Percentiles rank a stretch among this genome's conserved stretches.
Conservation (phyloP, 441 rosid species). For the Erodium texanum region DNA sequence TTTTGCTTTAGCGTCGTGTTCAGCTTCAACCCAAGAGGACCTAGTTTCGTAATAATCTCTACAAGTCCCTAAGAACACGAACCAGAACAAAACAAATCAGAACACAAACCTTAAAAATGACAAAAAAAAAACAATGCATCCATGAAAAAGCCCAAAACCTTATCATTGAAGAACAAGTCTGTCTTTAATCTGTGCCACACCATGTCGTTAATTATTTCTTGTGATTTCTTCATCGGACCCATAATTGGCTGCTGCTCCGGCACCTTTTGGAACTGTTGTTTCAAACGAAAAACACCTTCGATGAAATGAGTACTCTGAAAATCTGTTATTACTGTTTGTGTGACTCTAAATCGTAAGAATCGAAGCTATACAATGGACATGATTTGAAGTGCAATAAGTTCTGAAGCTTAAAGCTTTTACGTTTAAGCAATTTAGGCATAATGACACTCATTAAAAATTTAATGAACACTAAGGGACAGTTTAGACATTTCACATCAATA, state of each 20-base stretch:
- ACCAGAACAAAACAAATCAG: background rate
- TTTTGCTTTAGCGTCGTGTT: slow-evolving; percentile 21
- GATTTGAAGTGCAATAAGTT: too few relatives aligned
- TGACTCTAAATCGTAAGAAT: too few relatives aligned
- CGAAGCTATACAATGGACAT: background rate
- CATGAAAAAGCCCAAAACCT: background rate
- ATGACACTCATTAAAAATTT: too few relatives aligned
- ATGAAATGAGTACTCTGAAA: too few relatives aligned
- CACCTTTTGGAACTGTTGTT: background rate
- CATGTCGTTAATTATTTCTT: background rate
- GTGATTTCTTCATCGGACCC: background rate
- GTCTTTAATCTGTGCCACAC: background rate
- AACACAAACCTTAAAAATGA: background rate
- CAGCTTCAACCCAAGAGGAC: slow-evolving; percentile 1
- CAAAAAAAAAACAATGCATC: background rate
- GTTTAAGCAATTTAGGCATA: too few relatives aligned
- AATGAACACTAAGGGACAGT: too few relatives aligned
- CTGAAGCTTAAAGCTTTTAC: too few relatives aligned
- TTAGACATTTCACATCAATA: too few relatives aligned
- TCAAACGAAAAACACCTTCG: background rate
- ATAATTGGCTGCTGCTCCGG: background rate
- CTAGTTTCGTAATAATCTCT: background rate
- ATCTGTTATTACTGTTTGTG: too few relatives aligned
- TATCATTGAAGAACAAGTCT: background rate
- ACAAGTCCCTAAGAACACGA: background rate